Base-by-base conservation (phyloP, 2,329 filamentous ascomycete species). In the Magnaporthiopsis poae region DNA sequence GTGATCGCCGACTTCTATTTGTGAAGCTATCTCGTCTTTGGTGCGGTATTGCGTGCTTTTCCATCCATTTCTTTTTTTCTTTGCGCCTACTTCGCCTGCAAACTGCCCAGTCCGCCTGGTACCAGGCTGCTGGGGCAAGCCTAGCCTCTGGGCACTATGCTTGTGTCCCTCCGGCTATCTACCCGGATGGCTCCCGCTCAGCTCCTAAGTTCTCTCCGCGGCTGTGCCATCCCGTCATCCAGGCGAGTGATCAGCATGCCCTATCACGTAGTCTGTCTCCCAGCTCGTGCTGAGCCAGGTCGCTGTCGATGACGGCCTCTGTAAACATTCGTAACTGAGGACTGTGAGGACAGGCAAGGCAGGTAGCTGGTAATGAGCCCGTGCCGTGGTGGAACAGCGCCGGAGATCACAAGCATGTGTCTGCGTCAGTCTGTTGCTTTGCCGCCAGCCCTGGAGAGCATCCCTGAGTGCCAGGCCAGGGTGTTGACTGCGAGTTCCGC, bases 1-100 rank as follows among this genome's bases (percentile, higher is more conserved):
- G 80, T 81, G 80, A 81, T 82, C 77, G 74, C 59, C 66, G 65
- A 63, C 68, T 66, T 65, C 60, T 61, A 68, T 67, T 65, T 65
- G 60, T 65, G 64, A 65, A 31, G 64, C 27, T 60, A 59, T 65
- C 31, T 35, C 66, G 68, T 56, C n/a, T 21, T 56, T 56, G 21
- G 46, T 56, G n/a, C 46, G 46, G 46, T 60, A 66, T 66, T 66
- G 65, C 66, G 65, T 65, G 60, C 63, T 61, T 56, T 56, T 33
- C 29, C 27, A 27, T 27, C 27, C 27, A 27, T 29, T 9, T 15
- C n/a, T 29, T 33, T 27, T 61, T 31, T 7, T 25, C 27, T 61
- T 33, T 61, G 9, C 31, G 25, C 1, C 27, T 31, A 25, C 25
- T 61, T 61, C 27, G 27, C 60, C 25, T 33, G 60, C 60, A 61